Evolutionary conservation across 2,329 filamentous ascomycete species (phyloP).

Genomic region (Diplodia sapinea): DNA sequence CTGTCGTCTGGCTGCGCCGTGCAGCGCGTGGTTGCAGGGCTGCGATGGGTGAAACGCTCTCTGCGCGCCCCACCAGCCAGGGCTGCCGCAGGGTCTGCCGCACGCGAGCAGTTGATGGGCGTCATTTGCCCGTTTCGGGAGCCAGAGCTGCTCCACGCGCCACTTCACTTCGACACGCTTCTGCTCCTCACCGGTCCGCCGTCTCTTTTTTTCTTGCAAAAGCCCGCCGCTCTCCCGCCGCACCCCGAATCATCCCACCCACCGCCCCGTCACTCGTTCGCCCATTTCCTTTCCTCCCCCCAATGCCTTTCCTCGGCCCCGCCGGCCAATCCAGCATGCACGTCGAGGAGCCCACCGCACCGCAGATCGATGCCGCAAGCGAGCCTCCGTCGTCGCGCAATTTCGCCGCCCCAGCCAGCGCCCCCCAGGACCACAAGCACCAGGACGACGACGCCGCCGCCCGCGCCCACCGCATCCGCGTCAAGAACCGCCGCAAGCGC

Average conservation of each 20-base stretch:
- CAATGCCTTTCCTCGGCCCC: slow-evolving; percentile 30
- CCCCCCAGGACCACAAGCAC: slow-evolving; percentile 32
- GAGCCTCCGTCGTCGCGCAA: slow-evolving; percentile 35
- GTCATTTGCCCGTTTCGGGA: background rate
- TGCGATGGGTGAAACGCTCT: slow-evolving; percentile 7
- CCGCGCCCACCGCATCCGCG: slow-evolving; percentile 54
- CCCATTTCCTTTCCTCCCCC: slow-evolving; percentile 16
- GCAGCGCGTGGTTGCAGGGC: slow-evolving; percentile 1
- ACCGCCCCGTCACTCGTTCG: slow-evolving; percentile 18
- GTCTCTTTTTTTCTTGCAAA: slow-evolving; percentile 23
- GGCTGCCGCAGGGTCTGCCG: slow-evolving; percentile 6
- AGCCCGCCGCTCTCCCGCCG: slow-evolving; percentile 17
- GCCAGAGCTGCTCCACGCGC: slow-evolving; percentile 16
- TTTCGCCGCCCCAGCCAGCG: slow-evolving; percentile 38
- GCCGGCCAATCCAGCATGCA: slow-evolving; percentile 15
- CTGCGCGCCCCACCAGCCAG: too few relatives aligned
- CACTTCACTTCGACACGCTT: slow-evolving; percentile 24
- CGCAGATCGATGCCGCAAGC: slow-evolving; percentile 40
- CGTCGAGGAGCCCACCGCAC: slow-evolving; percentile 23
- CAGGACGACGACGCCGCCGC: background rate
- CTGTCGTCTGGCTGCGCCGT: background rate
- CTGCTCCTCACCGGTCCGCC: slow-evolving; percentile 27
- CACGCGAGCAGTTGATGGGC: slow-evolving; percentile 15
- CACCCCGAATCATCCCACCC: background rate
- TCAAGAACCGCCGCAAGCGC: slow-evolving; percentile 78